Percentiles rank a stretch among this genome's conserved stretches.
Evolutionary conservation across 202 grass and related monocot species (phyloP).

Genomic region (Musa balbisiana): DNA sequence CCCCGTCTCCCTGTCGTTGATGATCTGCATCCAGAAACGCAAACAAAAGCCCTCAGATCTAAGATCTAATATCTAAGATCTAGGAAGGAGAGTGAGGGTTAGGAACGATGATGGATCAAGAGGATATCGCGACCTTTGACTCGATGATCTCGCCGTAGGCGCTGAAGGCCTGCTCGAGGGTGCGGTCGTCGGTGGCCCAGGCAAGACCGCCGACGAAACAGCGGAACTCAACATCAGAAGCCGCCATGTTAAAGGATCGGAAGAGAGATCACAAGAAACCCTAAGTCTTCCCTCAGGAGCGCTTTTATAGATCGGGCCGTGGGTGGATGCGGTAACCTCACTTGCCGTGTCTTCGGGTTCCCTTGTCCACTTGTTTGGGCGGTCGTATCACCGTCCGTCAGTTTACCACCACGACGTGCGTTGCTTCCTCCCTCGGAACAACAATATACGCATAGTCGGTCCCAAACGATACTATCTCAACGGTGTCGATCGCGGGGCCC

Average conservation of each 20-base stretch:
- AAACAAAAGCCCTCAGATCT: neutral
- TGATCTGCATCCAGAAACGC: conserved; percentile 45
- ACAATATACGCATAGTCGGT: no score
- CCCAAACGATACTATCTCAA: no score
- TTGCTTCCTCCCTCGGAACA: no score
- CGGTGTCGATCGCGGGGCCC: no score
- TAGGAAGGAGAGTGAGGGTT: neutral
- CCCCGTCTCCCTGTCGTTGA: conserved; percentile 73
- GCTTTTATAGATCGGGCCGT: conserved; percentile 7
- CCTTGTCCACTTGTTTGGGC: neutral
- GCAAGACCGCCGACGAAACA: conserved; percentile 92
- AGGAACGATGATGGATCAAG: neutral
- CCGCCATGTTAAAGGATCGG: conserved; percentile 3
- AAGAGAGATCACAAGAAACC: conserved; percentile 2
- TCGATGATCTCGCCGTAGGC: conserved; percentile 72
- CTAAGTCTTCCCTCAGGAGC: neutral
- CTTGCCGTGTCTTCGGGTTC: neutral
- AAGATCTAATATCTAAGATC: neutral
- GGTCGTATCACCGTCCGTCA: neutral
- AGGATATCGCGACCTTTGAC: conserved; percentile 49
- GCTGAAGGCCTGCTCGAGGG: conserved; percentile 66
- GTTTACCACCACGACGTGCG: neutral
- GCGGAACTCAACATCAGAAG: conserved; percentile 38
- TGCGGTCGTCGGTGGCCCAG: conserved; percentile 71
- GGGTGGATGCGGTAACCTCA: neutral